Evolutionary conservation across 192 early-diverging fungal genomes (phyloP), one percentile per base, ranked within the genome.

Genomic region (Entomortierella chlamydospora): DNA sequence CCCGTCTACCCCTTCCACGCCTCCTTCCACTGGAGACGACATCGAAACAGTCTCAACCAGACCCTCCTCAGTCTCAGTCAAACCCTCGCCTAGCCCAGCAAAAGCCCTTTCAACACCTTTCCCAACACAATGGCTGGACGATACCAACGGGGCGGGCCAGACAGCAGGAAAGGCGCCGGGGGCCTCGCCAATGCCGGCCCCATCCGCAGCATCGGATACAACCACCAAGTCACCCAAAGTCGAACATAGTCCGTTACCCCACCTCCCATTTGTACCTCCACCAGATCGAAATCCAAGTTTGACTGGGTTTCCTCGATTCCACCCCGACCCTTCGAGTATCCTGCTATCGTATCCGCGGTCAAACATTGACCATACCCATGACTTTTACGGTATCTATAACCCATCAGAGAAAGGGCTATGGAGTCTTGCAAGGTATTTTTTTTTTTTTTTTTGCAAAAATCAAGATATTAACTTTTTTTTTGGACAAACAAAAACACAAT

Each of bases 321-420:
- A 51, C 30, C 53, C 76, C 33, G 76, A 79, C 61, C 76, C 76
- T 1, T 65, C 55, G 11, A 70, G 68, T 10, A 79, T 79, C 33
- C 20, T 79, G 1, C 31, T 79, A 4, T 30, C 55, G 0, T 79
- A 79, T 47, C 76, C 76, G 11, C 61, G 76, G 0, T 59, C 76
- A 2, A 66, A 70, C 18, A 62, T 70, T 31, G 68, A 79, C 34
- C 76, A 58, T 50, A 70, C 70, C 34, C 76, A 79, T 28, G 76
- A 79, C 42, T 79, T 79, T 79, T 70, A 70, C 42, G 41, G 33
- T 23, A 58, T 79, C 31, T 79, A 79, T 39, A 79, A 79, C 37
- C 76, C 76, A 0, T 31, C 76, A 3, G 68, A 70, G 57, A 66
- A 62, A 8, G 61, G 56, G 22, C 50, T 65, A 13, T 79, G 76